Conservation (phyloP, 2,329 filamentous ascomycete species). For the Penicillium expansum region DNA sequence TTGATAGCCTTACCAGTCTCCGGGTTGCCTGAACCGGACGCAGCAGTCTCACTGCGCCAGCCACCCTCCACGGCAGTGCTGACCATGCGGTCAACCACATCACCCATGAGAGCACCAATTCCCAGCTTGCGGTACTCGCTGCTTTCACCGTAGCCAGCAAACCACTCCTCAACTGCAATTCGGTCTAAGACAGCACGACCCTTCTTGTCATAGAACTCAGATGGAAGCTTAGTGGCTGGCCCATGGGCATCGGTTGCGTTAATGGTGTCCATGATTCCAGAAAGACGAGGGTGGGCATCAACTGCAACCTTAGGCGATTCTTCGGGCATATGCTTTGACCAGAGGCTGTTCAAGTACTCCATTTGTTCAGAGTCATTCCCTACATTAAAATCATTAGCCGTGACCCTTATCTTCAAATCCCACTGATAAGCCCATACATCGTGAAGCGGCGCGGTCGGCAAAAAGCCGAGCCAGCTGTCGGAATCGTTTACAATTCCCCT, state of each 20-base stretch:
- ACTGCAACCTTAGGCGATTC: constrained; percentile 68
- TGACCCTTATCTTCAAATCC: not conserved
- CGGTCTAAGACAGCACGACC: constrained; percentile 66
- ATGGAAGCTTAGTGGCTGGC: constrained; percentile 71
- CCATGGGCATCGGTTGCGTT: constrained; percentile 87
- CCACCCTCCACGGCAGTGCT: constrained; percentile 61
- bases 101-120: constrained; percentile 80
- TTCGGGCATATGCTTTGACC: constrained; percentile 83
- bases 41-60: constrained; percentile 50
- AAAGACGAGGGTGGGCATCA: constrained; percentile 77
- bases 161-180: constrained; percentile 90
- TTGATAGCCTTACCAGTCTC: constrained; percentile 53
- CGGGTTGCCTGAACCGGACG: constrained; percentile 48
- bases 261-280: constrained; percentile 90
- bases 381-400: constrained; percentile 16
- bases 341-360: constrained; percentile 72
- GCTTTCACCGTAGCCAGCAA: constrained; percentile 77
- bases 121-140: constrained; percentile 84
- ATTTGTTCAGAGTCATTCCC: constrained; percentile 75
- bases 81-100: constrained; percentile 72
- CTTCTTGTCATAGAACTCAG: constrained; percentile 81
- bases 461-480: constrained; percentile 67
- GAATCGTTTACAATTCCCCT: constrained; percentile 70
- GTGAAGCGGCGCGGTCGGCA: constrained; percentile 66
- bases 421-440: constrained; percentile 49